These are phyloP conservation scores for Cordyceps cateniannulata DNA, from an alignment of 2,329 filamentous ascomycete species.

Conservation along the genomic window DNA sequence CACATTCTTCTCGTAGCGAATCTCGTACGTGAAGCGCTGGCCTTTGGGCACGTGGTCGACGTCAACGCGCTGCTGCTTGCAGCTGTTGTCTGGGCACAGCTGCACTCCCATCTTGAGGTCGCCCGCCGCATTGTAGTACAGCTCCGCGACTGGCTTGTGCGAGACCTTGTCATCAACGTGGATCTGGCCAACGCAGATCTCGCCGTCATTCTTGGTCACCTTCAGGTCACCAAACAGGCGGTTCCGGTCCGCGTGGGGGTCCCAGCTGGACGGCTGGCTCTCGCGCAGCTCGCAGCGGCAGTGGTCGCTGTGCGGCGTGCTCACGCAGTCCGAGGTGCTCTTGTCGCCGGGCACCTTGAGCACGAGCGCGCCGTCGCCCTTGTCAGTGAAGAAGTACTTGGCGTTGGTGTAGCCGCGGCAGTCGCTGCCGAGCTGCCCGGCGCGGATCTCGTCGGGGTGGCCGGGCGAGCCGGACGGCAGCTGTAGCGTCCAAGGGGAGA, in stretches of 20 bases:
- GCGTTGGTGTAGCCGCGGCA: constrained; percentile 28
- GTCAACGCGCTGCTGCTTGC: constrained; percentile 23
- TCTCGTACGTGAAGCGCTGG: constrained; percentile 30
- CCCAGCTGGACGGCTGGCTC: constrained; percentile 25
- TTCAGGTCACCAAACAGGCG: constrained; percentile 25
- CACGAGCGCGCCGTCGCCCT: constrained; percentile 26
- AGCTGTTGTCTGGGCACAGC: constrained; percentile 22
- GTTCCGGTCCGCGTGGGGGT: constrained; percentile 26
- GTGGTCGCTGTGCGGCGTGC: constrained; percentile 32
- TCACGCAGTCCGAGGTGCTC: constrained; percentile 27
- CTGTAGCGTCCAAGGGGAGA: constrained; percentile 29
- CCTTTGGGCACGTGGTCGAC: constrained; percentile 27
- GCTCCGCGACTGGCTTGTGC: constrained; percentile 32
- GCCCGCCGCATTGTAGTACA: constrained; percentile 31
- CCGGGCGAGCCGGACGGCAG: constrained; percentile 27
- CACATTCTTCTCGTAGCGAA: constrained; percentile 28
- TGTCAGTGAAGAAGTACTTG: constrained; percentile 30
- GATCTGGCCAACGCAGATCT: neutral
- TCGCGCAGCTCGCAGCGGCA: constrained; percentile 38
- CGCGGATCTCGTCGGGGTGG: constrained; percentile 19
- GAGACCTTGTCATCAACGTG: constrained; percentile 15
- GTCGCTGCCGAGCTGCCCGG: constrained; percentile 23
- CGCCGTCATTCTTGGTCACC: constrained; percentile 23
- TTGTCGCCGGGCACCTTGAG: constrained; percentile 33
- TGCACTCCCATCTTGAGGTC: constrained; percentile 32